Base-by-base conservation (phyloP, 805 yeast species). In the Komagataella populi region DNA sequence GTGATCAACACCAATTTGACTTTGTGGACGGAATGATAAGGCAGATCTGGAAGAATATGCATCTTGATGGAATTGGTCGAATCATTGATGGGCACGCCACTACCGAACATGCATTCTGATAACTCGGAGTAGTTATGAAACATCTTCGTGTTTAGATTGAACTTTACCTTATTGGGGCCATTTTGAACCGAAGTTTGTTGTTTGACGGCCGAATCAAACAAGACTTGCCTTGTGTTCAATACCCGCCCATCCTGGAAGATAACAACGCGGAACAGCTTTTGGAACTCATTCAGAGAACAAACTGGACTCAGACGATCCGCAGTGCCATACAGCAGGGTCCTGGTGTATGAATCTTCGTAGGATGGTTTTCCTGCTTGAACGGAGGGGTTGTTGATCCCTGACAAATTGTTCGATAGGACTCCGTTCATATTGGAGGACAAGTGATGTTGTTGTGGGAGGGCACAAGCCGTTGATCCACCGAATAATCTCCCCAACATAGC, bases 71-170 rank as follows among this genome's bases (percentile, higher is more conserved):
- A 61, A 20, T 69, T 60, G 17, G 66, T 65, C 16, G 67, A 61
- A 51, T 77, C 80, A 52, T 68, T 74, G 6, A 74, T 63, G 6
- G 79, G 77, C 36, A 78, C 63, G 0, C 83, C 82, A 51, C 60
- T 59, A 50, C 83, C 83, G 61, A 77, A 78, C 76, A 78, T 75
- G 55, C 70, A 74, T 52, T 73, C 74, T 23, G 74, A 70, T 18
- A 78, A 56, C 53, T 78, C 81, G 51, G 63, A 64, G 20, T 66
- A 55, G 16, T 72, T 67, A 54, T 77, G 80, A 51, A 68, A 65
- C 2, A 63, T 62, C 14, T 70, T 60, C 44, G 66, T 61, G 45
- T 67, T 56, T 30, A 57, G 20, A 20, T 49, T 51, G 18, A 23
- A 49, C 16, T 47, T 44, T 50, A 44, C 46, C 10, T 57, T 54